These are phyloP conservation scores for Mycena venus DNA, from an alignment of 768 basidiomycete genomes.

Conservation along the genomic window DNA sequence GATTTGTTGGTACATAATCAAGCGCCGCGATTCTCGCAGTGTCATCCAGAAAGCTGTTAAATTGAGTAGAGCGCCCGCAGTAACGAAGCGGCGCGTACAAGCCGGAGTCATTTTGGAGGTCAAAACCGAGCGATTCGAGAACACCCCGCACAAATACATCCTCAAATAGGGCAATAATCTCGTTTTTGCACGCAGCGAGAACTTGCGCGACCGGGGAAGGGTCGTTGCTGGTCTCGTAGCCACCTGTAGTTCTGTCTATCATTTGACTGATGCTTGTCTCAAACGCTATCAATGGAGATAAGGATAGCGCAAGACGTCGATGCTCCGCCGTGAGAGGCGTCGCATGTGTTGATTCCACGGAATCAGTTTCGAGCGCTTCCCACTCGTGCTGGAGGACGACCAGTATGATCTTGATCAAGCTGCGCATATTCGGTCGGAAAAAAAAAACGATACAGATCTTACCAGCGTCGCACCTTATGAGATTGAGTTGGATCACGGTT, in stretches of 20 bases:
- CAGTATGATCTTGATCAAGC: conserved; percentile 60
- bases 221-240: background rate
- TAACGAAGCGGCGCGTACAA: conserved; percentile 54
- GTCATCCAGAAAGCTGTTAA: conserved; percentile 67
- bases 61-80: background rate
- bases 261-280: too few relatives aligned
- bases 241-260: too few relatives aligned
- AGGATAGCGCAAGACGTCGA: conserved; percentile 18
- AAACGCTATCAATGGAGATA: conserved; percentile 55
- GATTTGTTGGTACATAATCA: conserved; percentile 64
- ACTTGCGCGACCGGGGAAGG: conserved; percentile 34
- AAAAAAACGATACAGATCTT: too few relatives aligned
- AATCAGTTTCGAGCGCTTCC: conserved; percentile 8
- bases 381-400: conserved; percentile 55
- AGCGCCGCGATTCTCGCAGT: conserved; percentile 58
- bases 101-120: conserved; percentile 62
- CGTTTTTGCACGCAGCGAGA: conserved; percentile 55
- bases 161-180: conserved; percentile 65
- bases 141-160: conserved; percentile 57
- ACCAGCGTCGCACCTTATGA: conserved; percentile 54
- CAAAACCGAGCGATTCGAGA: conserved; percentile 52
- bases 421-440: background rate
- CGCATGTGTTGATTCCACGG: conserved; percentile 16
- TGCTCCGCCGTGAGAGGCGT: conserved; percentile 21
- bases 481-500: conserved; percentile 66